These are phyloP conservation scores for Ampelomyces quisqualis DNA, from an alignment of 2,329 filamentous ascomycete genomes.

Conservation along the genomic window DNA sequence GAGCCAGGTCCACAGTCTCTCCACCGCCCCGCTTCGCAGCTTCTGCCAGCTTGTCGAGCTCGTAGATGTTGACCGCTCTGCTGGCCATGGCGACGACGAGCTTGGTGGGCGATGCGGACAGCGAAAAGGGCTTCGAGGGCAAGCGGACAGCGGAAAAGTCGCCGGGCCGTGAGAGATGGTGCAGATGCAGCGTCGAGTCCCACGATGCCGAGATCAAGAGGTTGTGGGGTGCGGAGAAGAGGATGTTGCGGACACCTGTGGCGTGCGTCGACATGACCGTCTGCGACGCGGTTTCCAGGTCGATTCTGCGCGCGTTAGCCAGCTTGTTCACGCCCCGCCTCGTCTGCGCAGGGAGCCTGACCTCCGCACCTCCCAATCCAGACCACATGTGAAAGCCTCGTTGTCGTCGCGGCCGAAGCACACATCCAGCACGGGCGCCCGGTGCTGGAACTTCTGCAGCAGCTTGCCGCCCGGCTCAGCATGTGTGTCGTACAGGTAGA, in stretches of 20 bases:
- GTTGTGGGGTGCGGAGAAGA: conserved; percentile 73
- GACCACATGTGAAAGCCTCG: conserved; percentile 80
- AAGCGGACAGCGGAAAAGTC: conserved; percentile 68
- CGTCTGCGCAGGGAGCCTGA: conserved; percentile 35
- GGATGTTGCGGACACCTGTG: conserved; percentile 77
- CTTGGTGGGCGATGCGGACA: conserved; percentile 76
- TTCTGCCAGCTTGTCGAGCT: conserved; percentile 66
- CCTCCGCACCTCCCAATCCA: conserved; percentile 85
- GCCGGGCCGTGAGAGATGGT: conserved; percentile 60
- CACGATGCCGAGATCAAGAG: conserved; percentile 88
- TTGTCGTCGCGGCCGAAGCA: conserved; percentile 83
- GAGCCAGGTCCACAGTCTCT: conserved; percentile 58
- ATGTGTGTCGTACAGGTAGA: conserved; percentile 83
- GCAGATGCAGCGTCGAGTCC: conserved; percentile 87
- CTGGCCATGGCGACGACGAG: conserved; percentile 95
- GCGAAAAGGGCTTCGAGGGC: conserved; percentile 84
- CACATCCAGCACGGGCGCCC: conserved; percentile 83
- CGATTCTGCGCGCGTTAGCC: conserved; percentile 54
- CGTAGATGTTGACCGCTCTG: conserved; percentile 92
- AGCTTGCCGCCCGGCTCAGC: conserved; percentile 62
- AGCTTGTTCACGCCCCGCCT: not conserved
- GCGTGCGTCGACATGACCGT: conserved; percentile 76
- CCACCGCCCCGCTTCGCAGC: conserved; percentile 25
- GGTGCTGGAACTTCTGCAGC: conserved; percentile 73
- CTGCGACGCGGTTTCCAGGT: conserved; percentile 71